phyloP scores from a whole-genome alignment of 768 basidiomycete species.

The Suillus spraguei region DNA sequence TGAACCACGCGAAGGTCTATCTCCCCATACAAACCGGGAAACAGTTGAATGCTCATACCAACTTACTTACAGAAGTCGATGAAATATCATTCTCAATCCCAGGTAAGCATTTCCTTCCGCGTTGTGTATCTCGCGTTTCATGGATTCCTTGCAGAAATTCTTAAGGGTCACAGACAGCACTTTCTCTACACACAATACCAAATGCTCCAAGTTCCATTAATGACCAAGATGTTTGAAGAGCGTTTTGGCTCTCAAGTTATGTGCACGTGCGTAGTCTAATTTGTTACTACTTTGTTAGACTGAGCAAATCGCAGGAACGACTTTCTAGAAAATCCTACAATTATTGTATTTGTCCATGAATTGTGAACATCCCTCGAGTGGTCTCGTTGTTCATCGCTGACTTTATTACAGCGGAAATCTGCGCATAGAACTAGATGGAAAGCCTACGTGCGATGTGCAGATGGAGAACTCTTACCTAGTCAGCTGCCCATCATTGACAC shows the following conservation, averaged over 20 bases:
- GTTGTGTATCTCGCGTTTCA: conserved; percentile 11
- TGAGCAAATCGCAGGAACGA: conserved; percentile 54
- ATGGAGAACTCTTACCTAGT: conserved; percentile 88
- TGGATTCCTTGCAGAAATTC: conserved; percentile 55
- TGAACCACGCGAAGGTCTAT: conserved; percentile 77
- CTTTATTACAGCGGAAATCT: conserved; percentile 73
- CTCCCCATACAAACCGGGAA: not conserved
- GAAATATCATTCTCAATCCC: conserved; percentile 68
- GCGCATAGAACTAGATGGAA: conserved; percentile 78
- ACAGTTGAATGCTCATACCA: not conserved
- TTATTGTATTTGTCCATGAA: conserved; percentile 92
- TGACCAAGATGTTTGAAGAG: conserved; percentile 63
- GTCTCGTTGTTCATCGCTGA: not conserved
- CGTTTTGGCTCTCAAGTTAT: conserved; percentile 83
- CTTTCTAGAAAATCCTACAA: conserved; percentile 71
- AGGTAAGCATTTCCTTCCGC: conserved; percentile 41
- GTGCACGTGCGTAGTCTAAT: conserved; percentile 72
- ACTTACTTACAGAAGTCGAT: conserved; percentile 51
- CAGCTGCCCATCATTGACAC: conserved; percentile 16
- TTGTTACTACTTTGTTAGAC: not conserved
- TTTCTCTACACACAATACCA: conserved; percentile 75
- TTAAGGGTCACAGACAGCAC: conserved; percentile 88
- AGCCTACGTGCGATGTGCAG: conserved; percentile 69
- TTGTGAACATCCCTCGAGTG: conserved; percentile 60
- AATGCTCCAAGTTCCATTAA: conserved; percentile 82